Evolutionary conservation across 345 rosid species (phyloP).

Genomic region (Adansonia digitata): DNA sequence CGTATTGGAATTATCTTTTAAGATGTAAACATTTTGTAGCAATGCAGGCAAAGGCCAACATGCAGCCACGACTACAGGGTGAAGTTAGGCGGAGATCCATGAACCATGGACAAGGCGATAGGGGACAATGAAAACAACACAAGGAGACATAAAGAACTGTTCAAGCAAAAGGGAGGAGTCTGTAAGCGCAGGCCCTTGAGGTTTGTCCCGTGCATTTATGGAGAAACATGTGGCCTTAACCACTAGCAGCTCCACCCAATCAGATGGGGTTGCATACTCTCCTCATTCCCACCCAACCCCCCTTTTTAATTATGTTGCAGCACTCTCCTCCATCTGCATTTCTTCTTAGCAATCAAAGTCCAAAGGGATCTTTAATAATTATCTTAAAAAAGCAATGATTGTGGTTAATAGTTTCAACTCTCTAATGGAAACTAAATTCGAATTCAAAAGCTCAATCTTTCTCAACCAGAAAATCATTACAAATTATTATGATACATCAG

Average conservation of each 20-base stretch:
- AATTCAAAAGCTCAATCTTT: neutral
- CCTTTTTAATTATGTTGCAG: neutral
- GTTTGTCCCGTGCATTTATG: conserved; percentile 44
- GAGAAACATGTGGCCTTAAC: conserved; percentile 45
- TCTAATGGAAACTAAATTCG: neutral
- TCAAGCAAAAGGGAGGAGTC: conserved; percentile 19
- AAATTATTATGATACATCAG: no score
- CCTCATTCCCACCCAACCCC: conserved; percentile 12
- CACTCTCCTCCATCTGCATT: neutral
- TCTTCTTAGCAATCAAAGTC: neutral
- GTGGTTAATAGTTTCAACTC: neutral
- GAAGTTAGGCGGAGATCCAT: conserved; percentile 28
- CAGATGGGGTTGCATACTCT: conserved; percentile 2
- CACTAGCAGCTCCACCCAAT: conserved; percentile 26
- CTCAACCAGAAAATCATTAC: neutral
- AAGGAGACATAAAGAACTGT: conserved; percentile 45
- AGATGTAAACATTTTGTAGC: neutral
- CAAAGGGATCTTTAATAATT: neutral
- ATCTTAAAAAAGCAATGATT: neutral
- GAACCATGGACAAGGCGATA: conserved; percentile 20
- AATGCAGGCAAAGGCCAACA: conserved; percentile 31
- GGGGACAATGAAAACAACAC: conserved; percentile 43
- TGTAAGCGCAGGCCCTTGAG: conserved; percentile 18
- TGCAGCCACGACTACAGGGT: conserved; percentile 28
- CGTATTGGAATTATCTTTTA: neutral